These are phyloP conservation scores for Aurinia saxatilis DNA, from an alignment of 345 rosid genomes.

Conservation along the genomic window DNA sequence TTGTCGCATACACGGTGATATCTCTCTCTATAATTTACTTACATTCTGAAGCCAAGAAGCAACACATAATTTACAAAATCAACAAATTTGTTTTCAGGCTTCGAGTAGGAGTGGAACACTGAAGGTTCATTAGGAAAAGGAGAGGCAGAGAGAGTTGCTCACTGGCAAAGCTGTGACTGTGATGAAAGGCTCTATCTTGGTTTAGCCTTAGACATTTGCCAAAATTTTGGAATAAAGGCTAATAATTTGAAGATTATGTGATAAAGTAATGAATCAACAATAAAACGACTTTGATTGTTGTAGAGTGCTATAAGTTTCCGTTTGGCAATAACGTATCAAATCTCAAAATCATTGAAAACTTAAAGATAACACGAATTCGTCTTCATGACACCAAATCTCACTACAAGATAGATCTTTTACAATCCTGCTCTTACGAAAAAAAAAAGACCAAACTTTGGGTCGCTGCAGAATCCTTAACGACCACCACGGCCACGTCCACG, in stretches of 20 bases:
- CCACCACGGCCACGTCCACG: conserved; percentile 91
- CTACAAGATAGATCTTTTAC: conserved; percentile 20
- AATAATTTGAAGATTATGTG: neutral
- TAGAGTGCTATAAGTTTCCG: neutral
- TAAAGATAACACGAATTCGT: neutral
- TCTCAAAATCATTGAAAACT: conserved; percentile 2
- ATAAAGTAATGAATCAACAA: neutral
- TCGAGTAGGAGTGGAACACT: conserved; percentile 47
- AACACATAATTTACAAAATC: neutral
- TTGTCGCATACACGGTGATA: conserved; percentile 43
- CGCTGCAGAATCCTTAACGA: conserved; percentile 35
- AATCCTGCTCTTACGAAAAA: conserved; percentile 15
- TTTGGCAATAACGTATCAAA: conserved; percentile 3
- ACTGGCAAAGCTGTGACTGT: conserved; percentile 49
- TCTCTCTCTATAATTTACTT: neutral
- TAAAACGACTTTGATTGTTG: neutral
- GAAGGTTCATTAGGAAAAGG: conserved; percentile 38
- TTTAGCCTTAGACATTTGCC: conserved; percentile 9
- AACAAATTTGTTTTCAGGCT: conserved; percentile 21
- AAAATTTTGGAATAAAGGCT: neutral
- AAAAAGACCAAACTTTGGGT: neutral
- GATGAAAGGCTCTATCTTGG: conserved; percentile 50
- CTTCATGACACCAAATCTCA: conserved; percentile 11
- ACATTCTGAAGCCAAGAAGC: neutral
- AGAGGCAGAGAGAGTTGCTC: conserved; percentile 43